These are phyloP conservation scores for Tricholoma flavovirens DNA, from an alignment of 768 basidiomycete genomes.

Conservation along the genomic window DNA sequence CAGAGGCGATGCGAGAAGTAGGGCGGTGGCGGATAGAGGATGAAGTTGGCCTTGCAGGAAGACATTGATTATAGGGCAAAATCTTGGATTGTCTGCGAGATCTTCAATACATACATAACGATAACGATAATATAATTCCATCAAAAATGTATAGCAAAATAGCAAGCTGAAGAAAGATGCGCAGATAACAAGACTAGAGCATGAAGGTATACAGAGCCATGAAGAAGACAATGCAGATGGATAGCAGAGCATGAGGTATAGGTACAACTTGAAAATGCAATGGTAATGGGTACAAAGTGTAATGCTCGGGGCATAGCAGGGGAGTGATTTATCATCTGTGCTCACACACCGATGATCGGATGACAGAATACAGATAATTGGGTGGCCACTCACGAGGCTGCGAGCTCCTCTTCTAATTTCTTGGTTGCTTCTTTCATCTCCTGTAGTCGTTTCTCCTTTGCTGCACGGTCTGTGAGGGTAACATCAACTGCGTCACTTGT, in stretches of 20 bases:
- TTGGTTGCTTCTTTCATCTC: constrained; percentile 29
- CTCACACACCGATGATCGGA: neutral
- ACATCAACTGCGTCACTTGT: neutral
- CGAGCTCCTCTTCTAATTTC: constrained; percentile 28
- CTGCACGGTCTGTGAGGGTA: constrained; percentile 16
- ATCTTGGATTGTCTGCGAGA: neutral
- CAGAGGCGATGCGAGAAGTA: constrained; percentile 82
- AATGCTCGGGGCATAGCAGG: neutral
- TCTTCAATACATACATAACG: too few relatives aligned
- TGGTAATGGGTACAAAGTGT: constrained; percentile 11
- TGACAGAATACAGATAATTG: neutral
- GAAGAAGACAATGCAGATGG: constrained; percentile 4
- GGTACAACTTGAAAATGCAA: too few relatives aligned
- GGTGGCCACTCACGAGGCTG: constrained; percentile 8
- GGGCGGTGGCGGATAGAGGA: constrained; percentile 86
- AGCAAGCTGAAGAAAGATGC: neutral
- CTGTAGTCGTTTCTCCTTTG: constrained; percentile 25
- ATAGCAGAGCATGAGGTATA: neutral
- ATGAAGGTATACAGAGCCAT: constrained; percentile 6
- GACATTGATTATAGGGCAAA: constrained; percentile 39
- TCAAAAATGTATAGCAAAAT: neutral
- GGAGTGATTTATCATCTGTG: neutral
- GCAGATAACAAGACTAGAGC: neutral
- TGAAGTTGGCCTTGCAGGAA: constrained; percentile 52
- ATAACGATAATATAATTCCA: neutral